phyloP scores from a whole-genome alignment of 1,284 basidiomycete genomes.

The Melampsora occidentalis region DNA sequence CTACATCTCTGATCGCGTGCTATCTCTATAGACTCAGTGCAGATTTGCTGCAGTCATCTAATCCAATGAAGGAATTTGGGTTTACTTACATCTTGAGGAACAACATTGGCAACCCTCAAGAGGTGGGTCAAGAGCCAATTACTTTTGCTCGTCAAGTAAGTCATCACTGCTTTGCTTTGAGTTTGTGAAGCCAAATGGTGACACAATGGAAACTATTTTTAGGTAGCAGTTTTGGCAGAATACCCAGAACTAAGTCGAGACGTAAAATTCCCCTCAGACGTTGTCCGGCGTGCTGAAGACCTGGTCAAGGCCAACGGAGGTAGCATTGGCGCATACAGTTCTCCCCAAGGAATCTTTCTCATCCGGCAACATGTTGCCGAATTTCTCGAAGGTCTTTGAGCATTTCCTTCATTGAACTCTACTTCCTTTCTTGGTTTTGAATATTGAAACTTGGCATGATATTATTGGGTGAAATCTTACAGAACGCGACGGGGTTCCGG shows the following conservation, averaged over 20 bases:
- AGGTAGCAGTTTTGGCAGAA: constrained; percentile 87
- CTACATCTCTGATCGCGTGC: neutral
- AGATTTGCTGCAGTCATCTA: constrained; percentile 42
- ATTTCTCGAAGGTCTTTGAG: constrained; percentile 73
- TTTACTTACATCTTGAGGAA: constrained; percentile 87
- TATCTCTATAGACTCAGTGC: constrained; percentile 15
- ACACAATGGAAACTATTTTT: constrained; percentile 9
- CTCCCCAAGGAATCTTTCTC: constrained; percentile 85
- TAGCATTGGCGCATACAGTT: constrained; percentile 90
- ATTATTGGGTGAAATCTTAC: no score
- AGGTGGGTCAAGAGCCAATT: constrained; percentile 87
- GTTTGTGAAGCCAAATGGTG: no score
- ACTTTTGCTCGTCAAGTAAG: constrained; percentile 87
- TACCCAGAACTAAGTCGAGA: constrained; percentile 75
- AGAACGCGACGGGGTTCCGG: constrained; percentile 84
- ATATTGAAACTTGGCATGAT: neutral
- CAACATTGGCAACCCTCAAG: constrained; percentile 98
- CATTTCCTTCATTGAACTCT: neutral
- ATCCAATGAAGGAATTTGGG: constrained; percentile 61
- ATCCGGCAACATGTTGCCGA: constrained; percentile 85
- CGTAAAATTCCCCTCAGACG: constrained; percentile 70
- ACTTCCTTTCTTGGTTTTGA: neutral
- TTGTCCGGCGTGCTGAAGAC: constrained; percentile 74
- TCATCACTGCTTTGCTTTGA: constrained; percentile 27
- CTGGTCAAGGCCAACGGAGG: constrained; percentile 77